A percentile compares a stretch with the other conserved stretches of the same genome.
Evolutionary conservation across 169 alveolate species (phyloP).

Genomic region (Toxoplasma gondii): DNA sequence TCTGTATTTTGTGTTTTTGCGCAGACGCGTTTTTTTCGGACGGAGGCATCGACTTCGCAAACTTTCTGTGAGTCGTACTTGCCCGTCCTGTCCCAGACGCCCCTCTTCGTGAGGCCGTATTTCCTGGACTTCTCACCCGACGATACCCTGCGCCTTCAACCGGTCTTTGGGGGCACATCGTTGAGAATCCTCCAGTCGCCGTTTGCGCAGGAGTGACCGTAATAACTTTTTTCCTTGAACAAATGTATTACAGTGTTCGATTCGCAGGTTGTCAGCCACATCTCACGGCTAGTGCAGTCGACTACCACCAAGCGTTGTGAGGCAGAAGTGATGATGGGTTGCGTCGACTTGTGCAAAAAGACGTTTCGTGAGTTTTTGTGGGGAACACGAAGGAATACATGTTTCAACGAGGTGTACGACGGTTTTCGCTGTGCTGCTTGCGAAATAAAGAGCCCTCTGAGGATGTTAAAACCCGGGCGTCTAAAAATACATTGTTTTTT

Average conservation of each 20-base stretch:
- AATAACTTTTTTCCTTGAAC: background rate
- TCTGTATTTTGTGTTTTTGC: no score
- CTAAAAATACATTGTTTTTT: no score
- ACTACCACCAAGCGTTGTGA: no score
- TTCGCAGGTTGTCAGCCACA: background rate
- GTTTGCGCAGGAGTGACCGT: background rate
- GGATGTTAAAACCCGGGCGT: no score
- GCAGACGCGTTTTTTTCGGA: background rate
- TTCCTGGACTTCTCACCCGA: background rate
- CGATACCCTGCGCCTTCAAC: background rate
- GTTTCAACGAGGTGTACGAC: no score
- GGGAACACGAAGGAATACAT: no score
- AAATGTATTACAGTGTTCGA: background rate
- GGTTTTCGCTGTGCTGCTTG: no score
- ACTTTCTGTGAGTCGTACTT: background rate
- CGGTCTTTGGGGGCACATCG: background rate
- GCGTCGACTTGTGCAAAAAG: no score
- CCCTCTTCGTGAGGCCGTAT: background rate
- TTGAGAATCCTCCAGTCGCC: background rate
- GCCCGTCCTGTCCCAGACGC: background rate
- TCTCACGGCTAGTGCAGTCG: no score
- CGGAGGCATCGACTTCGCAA: slow-evolving; percentile 4
- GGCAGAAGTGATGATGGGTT: no score
- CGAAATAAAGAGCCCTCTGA: no score
- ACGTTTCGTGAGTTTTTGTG: no score